These are phyloP conservation scores for Candida sanyaensis DNA, from an alignment of 1,139 yeast genomes.

Conservation along the genomic window DNA sequence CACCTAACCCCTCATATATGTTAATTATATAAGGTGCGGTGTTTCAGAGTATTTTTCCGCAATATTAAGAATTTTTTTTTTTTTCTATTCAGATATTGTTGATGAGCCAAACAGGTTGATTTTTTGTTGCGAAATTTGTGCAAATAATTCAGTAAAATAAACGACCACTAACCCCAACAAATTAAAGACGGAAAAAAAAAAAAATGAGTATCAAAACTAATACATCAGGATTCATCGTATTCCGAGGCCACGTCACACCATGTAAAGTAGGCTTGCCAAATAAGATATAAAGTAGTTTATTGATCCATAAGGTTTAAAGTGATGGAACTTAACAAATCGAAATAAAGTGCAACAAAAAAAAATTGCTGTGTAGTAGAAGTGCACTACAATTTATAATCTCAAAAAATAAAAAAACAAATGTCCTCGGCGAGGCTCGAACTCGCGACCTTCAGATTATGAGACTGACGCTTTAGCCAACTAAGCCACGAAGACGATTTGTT, in stretches of 20 bases:
- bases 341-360: no score
- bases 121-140: neutral
- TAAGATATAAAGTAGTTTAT: no score
- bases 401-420: conserved; percentile 28
- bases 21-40: neutral
- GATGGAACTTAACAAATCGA: no score
- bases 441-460: conserved; percentile 51
- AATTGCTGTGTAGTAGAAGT: no score
- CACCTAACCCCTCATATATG: no score
- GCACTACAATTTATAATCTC: neutral
- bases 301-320: no score
- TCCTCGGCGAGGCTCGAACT: conserved; percentile 59
- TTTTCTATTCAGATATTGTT: no score
- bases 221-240: no score
- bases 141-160: neutral
- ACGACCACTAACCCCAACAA: neutral
- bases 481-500: conserved; percentile 29
- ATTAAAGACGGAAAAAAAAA: conserved; percentile 1
- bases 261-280: no score
- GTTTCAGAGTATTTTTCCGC: neutral
- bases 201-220: no score
- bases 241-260: no score
- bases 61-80: no score
- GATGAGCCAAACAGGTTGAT: neutral
- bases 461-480: conserved; percentile 55